Conservation (phyloP, 2,329 filamentous ascomycete species). For the Talaromyces piceae region DNA sequence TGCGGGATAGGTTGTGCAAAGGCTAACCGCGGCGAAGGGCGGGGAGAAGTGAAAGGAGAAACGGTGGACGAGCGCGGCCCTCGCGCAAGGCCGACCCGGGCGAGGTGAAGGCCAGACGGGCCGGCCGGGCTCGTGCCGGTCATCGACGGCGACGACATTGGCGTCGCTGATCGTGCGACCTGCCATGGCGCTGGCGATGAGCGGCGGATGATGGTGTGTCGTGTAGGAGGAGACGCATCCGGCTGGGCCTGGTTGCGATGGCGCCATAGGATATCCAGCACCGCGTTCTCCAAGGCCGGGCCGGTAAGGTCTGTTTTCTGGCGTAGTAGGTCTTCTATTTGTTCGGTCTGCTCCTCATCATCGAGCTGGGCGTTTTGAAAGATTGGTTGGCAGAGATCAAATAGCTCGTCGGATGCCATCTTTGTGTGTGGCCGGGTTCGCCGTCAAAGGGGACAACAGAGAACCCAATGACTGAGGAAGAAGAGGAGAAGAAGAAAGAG, state of each 20-base stretch:
- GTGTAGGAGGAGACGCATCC: conserved; percentile 67
- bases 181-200: conserved; percentile 94
- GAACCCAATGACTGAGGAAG: not conserved
- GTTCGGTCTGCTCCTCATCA: conserved; percentile 88
- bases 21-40: conserved; percentile 83
- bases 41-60: conserved; percentile 89
- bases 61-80: conserved; percentile 68
- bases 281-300: conserved; percentile 70
- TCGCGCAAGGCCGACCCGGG: conserved; percentile 68
- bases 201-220: conserved; percentile 81
- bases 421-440: conserved; percentile 3
- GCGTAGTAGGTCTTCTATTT: conserved; percentile 72
- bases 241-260: conserved; percentile 21
- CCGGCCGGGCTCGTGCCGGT: conserved; percentile 70
- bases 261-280: conserved; percentile 75
- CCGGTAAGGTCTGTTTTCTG: conserved; percentile 67
- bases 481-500: not conserved
- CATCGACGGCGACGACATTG: conserved; percentile 73
- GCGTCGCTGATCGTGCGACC: conserved; percentile 64
- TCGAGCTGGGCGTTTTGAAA: conserved; percentile 70
- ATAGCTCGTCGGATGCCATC: conserved; percentile 87
- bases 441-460: not conserved
- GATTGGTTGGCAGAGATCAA: conserved; percentile 79
- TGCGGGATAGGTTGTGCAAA: conserved; percentile 92
- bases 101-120: conserved; percentile 66